Evolutionary conservation across 768 basidiomycete genomes (phyloP).

Genomic region (Rhizopogon vinicolor): DNA sequence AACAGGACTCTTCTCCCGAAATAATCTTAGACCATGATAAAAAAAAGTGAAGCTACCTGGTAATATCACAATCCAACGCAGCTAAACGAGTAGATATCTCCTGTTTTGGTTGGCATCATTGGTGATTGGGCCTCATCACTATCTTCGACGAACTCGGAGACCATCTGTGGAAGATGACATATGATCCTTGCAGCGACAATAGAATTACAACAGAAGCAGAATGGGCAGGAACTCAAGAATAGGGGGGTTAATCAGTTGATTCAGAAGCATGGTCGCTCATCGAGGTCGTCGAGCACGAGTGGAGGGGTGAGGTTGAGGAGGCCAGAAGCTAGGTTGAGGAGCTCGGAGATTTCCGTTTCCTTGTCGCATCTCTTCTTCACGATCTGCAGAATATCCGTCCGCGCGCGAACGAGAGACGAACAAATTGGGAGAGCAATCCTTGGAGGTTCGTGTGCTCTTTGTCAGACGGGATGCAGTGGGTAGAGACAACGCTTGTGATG

Average conservation of each 20-base stretch:
- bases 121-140: too few species aligned
- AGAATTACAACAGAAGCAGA: constrained; percentile 81
- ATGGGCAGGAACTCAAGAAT: constrained; percentile 77
- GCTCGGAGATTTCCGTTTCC: constrained; percentile 55
- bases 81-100: too few species aligned
- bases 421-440: constrained; percentile 61
- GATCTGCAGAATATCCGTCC: constrained; percentile 31
- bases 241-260: constrained; percentile 78
- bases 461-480: constrained; percentile 37
- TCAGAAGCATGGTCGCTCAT: constrained; percentile 67
- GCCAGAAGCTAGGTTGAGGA: constrained; percentile 76
- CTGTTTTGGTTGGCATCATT: too few species aligned
- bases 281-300: constrained; percentile 73
- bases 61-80: too few species aligned
- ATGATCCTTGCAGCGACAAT: constrained; percentile 69
- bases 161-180: constrained; percentile 61
- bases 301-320: constrained; percentile 86
- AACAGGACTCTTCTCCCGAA: too few species aligned
- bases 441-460: constrained; percentile 47
- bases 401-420: constrained; percentile 48
- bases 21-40: too few species aligned
- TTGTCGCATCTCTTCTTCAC: constrained; percentile 1
- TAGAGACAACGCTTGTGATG: constrained; percentile 41
- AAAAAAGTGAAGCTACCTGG: too few species aligned
- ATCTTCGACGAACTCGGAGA: too few species aligned